These are phyloP conservation scores for Fraxinus paxiana DNA, from an alignment of 305 asterid species.

Conservation along the genomic window DNA sequence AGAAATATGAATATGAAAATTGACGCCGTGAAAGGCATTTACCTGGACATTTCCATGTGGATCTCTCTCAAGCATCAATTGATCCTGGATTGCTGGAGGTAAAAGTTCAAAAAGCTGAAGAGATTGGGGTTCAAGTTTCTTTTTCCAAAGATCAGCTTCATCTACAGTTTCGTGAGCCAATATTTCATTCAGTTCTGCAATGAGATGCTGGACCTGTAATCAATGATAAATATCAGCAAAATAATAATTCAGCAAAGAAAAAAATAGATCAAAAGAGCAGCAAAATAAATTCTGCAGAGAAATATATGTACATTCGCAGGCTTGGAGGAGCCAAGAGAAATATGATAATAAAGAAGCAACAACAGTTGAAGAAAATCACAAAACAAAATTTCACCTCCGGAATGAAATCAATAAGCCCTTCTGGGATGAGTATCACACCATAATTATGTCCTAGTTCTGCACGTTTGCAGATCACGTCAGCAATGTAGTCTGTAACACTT, in stretches of 20 bases:
- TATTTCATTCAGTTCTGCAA: slow-evolving; percentile 87
- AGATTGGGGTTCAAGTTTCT: slow-evolving; percentile 65
- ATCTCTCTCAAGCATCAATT: slow-evolving; percentile 95
- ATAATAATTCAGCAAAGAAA: slow-evolving; percentile 5
- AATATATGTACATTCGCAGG: background rate
- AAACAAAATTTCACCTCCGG: slow-evolving; percentile 65
- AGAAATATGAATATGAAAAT: background rate
- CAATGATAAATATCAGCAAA: slow-evolving; percentile 5
- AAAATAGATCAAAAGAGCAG: slow-evolving; percentile 11
- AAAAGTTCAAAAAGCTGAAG: slow-evolving; percentile 74
- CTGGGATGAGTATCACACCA: slow-evolving; percentile 96
- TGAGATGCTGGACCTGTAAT: slow-evolving; percentile 89
- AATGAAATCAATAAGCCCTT: slow-evolving; percentile 93
- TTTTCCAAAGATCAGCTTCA: slow-evolving; percentile 89
- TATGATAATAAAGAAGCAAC: background rate
- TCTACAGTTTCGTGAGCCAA: slow-evolving; percentile 90
- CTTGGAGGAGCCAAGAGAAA: background rate
- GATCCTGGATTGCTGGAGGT: slow-evolving; percentile 88
- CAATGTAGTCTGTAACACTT: slow-evolving; percentile 75
- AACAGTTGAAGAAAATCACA: background rate
- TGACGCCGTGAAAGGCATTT: background rate
- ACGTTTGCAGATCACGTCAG: slow-evolving; percentile 78
- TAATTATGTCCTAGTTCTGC: slow-evolving; percentile 79
- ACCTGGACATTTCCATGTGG: slow-evolving; percentile 99
- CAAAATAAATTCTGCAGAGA: background rate